Base-by-base conservation (phyloP, 2,329 filamentous ascomycete genomes). In the Colletotrichum higginsianum region DNA sequence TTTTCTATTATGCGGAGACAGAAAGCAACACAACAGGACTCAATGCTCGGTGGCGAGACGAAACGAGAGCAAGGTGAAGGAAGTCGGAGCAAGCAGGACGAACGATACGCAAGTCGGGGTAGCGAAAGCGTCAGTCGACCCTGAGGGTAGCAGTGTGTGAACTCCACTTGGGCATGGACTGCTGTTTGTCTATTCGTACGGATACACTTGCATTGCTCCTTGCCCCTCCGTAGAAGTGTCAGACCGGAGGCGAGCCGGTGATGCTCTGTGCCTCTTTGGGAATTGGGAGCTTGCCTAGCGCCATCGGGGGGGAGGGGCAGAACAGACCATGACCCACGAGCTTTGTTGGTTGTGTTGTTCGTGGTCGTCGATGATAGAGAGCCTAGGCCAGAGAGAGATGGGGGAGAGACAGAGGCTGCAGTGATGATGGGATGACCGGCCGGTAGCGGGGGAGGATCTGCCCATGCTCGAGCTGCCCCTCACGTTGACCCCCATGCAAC, bases 251-350 rank as follows among this genome's bases (percentile, higher is more conserved):
- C 68, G 65, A 52, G 52, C 26, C 30, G 65, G 23, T 21, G 46
- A 69, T 58, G 44, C 46, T 71, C 57, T 23, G 44, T 62, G 44
- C 65, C 23, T 47, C 15, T 49, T 64, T 60, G 49, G 30, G 50
- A 71, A 26, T 38, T 60, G 42, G 40, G 40, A 69, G 53, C 69
- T 50, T 50, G 13, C 40, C 66, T 71, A 71, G 58, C 65, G 65
- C 68, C n/a, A 40, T 49, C 26, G 26, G 61, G 44, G 26, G n/a
- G 40, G 23, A 40, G 47, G 67, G 53, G 55, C n/a, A 47, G 11
- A 18, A 46, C 52, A 46, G 58, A 23, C 57, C 50, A 62, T 57
- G 57, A 21, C 61, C 61, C 47, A 61, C 61, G 67, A 46, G 40
- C 52, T 62, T 40, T 49, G n/a, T 40, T 8, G 58, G 44, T 38